Base-by-base conservation (phyloP, 495 filamentous ascomycete species). In the Penicillium maclennaniae region DNA sequence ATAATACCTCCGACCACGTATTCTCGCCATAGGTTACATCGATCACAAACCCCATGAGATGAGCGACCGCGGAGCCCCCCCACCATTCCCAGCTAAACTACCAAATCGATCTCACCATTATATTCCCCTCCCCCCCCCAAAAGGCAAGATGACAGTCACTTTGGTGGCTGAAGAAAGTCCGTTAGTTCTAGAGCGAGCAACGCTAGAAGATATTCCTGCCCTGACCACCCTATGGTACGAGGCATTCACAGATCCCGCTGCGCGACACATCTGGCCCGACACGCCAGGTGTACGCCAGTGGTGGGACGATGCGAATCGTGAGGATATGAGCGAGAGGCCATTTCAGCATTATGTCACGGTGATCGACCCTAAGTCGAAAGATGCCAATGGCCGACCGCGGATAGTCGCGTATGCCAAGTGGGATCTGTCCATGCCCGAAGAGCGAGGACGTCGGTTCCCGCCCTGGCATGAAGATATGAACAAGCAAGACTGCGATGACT, bases 391-490 rank as follows among this genome's bases (percentile, higher is more conserved):
- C 20, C 47, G 51, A 38, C 44, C 57, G 27, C 53, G 58, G 19
- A 44, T 69, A 20, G 56, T 45, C 16, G 62, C 67, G 9, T 69
- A 60, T 43, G 67, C 58, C 15, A 66, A 66, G 46, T 69, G 67
- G 65, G 61, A 66, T 25, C 21, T 60, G 16, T 34, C 58, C 9
- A 64, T 45, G 48, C 38, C 51, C 14, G 40, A 60, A 10, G 60
- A 60, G n/a, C 65, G 67, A 12, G 67, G 65, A 7, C 51, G 40
- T 41, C 61, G 67, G 4, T 64, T 51, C 25, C 59, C 62, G 6
- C 54, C 66, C 25, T 69, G 66, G 66, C 56, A 60, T 25, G 50
- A 45, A 1, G 59, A 63, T 8, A 53, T 52, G 50, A 56, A 61
- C 6, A 49, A 21, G 1, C 44, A 51, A 0, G 54, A 54, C 27